Evolutionary conservation across 2,329 filamentous ascomycete genomes (phyloP).

Genomic region (Botrytis galanthina): DNA sequence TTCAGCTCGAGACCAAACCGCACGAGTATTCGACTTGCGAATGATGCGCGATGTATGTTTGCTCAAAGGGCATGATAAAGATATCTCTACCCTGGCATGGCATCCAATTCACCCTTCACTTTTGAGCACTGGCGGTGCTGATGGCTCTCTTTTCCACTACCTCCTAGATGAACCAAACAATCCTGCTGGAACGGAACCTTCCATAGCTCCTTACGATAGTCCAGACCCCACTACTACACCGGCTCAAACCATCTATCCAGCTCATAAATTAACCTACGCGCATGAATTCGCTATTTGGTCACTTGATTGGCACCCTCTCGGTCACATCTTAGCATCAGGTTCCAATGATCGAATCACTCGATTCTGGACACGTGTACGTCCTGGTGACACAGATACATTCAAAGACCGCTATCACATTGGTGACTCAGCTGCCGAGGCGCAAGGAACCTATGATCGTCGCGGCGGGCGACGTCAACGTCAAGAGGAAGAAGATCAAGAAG

Average conservation of each 20-base stretch:
- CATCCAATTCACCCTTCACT: slow-evolving; percentile 89
- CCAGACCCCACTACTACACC: slow-evolving; percentile 76
- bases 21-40: slow-evolving; percentile 87
- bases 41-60: slow-evolving; percentile 98
- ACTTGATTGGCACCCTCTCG: slow-evolving; percentile 94
- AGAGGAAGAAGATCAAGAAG: slow-evolving; percentile 90
- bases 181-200: slow-evolving; percentile 67
- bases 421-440: slow-evolving; percentile 85
- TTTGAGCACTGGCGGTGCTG: slow-evolving; percentile 84
- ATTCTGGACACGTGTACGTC: slow-evolving; percentile 90
- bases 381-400: slow-evolving; percentile 79
- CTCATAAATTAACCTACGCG: slow-evolving; percentile 80
- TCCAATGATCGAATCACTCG: slow-evolving; percentile 96
- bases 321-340: slow-evolving; percentile 91
- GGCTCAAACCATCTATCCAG: slow-evolving; percentile 87
- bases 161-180: slow-evolving; percentile 93
- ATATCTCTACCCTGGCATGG: slow-evolving; percentile 89
- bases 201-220: slow-evolving; percentile 80
- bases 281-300: slow-evolving; percentile 98
- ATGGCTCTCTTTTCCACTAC: slow-evolving; percentile 89
- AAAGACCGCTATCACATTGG: slow-evolving; percentile 96
- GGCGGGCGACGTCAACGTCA: slow-evolving; percentile 75
- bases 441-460: slow-evolving; percentile 88
- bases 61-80: slow-evolving; percentile 92
- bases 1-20: slow-evolving; percentile 88